Evolutionary conservation across 768 basidiomycete species (phyloP).

Genomic region (Suillus variegatus): DNA sequence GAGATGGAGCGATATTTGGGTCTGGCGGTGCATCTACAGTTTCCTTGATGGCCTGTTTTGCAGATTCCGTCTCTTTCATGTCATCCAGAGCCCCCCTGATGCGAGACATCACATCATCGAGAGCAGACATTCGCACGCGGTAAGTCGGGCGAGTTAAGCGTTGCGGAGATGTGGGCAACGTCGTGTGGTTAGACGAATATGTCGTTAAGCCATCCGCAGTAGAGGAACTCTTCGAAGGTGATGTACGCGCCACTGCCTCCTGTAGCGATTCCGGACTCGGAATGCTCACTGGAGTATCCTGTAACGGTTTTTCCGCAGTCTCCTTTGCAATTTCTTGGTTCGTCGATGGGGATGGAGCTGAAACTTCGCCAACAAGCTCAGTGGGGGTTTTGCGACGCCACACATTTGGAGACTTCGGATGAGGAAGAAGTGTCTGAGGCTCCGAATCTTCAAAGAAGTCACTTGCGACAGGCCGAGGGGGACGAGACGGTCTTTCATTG

Average conservation of each 20-base stretch:
- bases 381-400: slow-evolving; percentile 43
- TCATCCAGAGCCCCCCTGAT: slow-evolving; percentile 79
- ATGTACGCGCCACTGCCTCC: slow-evolving; percentile 1
- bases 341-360: not conserved
- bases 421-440: slow-evolving; percentile 17
- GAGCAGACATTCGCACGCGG: slow-evolving; percentile 63
- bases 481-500: slow-evolving; percentile 27
- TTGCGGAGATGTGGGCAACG: slow-evolving; percentile 19
- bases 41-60: slow-evolving; percentile 19
- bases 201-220: slow-evolving; percentile 13
- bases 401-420: slow-evolving; percentile 38
- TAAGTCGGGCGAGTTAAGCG: slow-evolving; percentile 31
- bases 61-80: slow-evolving; percentile 47
- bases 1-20: slow-evolving; percentile 13
- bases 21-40: slow-evolving; percentile 20
- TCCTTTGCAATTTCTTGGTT: not conserved
- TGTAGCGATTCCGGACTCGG: slow-evolving; percentile 2
- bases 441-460: slow-evolving; percentile 68
- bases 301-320: not conserved
- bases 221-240: slow-evolving; percentile 16
- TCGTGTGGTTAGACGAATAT: slow-evolving; percentile 18
- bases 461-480: slow-evolving; percentile 57
- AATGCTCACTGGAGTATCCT: not conserved
- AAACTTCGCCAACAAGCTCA: not conserved
- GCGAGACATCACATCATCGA: slow-evolving; percentile 83